phyloP scores from a whole-genome alignment of 2,329 filamentous ascomycete genomes.

The Fusarium sp. region DNA sequence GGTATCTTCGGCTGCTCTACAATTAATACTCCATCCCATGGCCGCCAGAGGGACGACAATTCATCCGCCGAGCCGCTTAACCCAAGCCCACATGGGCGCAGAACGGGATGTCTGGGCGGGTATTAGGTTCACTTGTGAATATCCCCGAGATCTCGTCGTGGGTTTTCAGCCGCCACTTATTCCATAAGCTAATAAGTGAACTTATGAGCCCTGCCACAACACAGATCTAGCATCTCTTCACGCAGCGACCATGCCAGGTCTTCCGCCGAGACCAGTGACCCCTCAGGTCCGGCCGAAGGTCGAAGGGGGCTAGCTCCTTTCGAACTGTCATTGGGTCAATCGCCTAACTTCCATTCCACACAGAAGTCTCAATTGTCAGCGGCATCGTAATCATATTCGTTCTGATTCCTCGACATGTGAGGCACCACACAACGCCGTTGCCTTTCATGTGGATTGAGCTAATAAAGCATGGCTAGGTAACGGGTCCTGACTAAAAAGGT shows the following conservation, averaged over 20 bases:
- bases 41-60: neutral
- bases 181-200: neutral
- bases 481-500: conserved; percentile 1
- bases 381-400: conserved; percentile 22
- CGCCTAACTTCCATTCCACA: conserved; percentile 35
- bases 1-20: conserved; percentile 1
- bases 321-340: conserved; percentile 36
- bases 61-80: neutral
- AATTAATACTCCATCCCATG: conserved; percentile 8
- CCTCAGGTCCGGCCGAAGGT: neutral
- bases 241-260: neutral
- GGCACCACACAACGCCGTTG: conserved; percentile 12
- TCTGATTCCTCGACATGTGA: conserved; percentile 32
- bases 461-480: conserved; percentile 4
- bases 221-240: neutral
- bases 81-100: neutral
- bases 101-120: neutral
- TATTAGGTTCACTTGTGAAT: neutral
- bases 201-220: neutral
- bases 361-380: conserved; percentile 35
- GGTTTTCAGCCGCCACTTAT: neutral
- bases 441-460: conserved; percentile 21
- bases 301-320: conserved; percentile 20
- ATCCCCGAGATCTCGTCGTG: conserved; percentile 1
- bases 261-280: conserved; percentile 2